Evolutionary conservation across 768 basidiomycete species (phyloP).

Genomic region (Termitomyces sp.): DNA sequence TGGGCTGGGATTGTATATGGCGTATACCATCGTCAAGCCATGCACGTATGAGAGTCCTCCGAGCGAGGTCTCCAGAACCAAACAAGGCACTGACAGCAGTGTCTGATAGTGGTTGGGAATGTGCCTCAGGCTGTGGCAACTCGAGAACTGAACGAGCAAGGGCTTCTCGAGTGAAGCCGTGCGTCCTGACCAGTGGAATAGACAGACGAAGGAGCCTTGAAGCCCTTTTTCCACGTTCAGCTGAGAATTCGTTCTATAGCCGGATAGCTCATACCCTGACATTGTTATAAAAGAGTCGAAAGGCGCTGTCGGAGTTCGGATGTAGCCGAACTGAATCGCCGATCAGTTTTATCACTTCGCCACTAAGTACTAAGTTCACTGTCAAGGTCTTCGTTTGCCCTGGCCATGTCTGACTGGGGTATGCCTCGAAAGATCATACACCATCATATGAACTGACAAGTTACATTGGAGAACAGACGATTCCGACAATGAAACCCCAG

Average conservation of each 20-base stretch:
- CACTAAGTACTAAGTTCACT: background rate
- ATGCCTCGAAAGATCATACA: slow-evolving; percentile 7
- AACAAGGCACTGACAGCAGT: slow-evolving; percentile 70
- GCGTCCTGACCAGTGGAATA: slow-evolving; percentile 56
- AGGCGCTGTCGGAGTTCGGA: slow-evolving; percentile 15
- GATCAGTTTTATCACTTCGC: slow-evolving; percentile 20
- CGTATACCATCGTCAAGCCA: slow-evolving; percentile 69
- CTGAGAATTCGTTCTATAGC: background rate
- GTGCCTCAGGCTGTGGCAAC: slow-evolving; percentile 44
- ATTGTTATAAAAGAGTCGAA: slow-evolving; percentile 16
- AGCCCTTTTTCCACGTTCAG: slow-evolving; percentile 17
- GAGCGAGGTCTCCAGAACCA: slow-evolving; percentile 64
- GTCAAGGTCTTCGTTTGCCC: slow-evolving; percentile 14
- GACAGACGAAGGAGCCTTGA: slow-evolving; percentile 55
- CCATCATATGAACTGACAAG: slow-evolving; percentile 1
- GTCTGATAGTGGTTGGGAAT: slow-evolving; percentile 63
- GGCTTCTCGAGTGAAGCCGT: slow-evolving; percentile 75
- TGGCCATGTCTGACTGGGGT: slow-evolving; percentile 42
- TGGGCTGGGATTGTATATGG: slow-evolving; percentile 39
- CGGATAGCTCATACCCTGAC: slow-evolving; percentile 15
- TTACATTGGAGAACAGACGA: slow-evolving; percentile 19
- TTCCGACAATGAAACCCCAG: slow-evolving; percentile 36
- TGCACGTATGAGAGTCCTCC: slow-evolving; percentile 60
- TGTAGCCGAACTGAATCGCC: slow-evolving; percentile 20
- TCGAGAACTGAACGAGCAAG: slow-evolving; percentile 62